phyloP scores from a whole-genome alignment of 352 stramenopile species.

The Phytophthora pseudosyringae region DNA sequence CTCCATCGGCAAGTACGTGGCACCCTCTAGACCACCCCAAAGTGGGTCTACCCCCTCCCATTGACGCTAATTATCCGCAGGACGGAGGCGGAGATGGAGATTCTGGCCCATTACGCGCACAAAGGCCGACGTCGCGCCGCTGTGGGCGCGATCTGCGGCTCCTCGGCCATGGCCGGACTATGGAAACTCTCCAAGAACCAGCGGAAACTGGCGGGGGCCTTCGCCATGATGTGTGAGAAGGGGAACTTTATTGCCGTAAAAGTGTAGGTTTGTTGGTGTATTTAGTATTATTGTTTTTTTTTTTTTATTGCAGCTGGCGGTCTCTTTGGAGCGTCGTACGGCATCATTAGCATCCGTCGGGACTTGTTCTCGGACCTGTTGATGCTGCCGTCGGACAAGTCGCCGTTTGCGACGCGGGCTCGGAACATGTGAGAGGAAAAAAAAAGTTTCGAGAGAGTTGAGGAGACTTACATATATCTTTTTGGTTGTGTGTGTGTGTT shows the following conservation, averaged over 20 bases:
- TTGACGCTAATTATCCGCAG: slow-evolving; percentile 32
- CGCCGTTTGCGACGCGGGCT: slow-evolving; percentile 62
- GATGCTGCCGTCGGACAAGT: slow-evolving; percentile 67
- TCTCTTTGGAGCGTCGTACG: slow-evolving; percentile 68
- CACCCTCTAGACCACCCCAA: neutral
- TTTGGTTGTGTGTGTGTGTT: neutral
- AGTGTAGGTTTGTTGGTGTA: neutral
- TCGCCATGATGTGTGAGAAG: slow-evolving; percentile 52
- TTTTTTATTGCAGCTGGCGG: slow-evolving; percentile 45
- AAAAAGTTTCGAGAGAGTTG: neutral
- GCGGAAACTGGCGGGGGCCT: slow-evolving; percentile 39
- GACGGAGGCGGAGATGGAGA: slow-evolving; percentile 65
- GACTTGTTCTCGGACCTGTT: slow-evolving; percentile 76
- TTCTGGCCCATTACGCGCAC: slow-evolving; percentile 57
- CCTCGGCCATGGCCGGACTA: slow-evolving; percentile 34
- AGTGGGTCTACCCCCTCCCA: neutral
- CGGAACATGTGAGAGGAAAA: slow-evolving; percentile 47
- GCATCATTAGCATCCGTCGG: slow-evolving; percentile 70
- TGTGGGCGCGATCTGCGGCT: slow-evolving; percentile 49
- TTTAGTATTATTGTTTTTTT: slow-evolving; percentile 4
- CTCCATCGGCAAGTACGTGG: slow-evolving; percentile 65
- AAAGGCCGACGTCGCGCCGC: slow-evolving; percentile 55
- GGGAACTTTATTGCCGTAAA: neutral
- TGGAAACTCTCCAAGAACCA: slow-evolving; percentile 57
- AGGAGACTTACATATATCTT: slow-evolving; percentile 1